phyloP scores from a whole-genome alignment of 2,329 filamentous ascomycete genomes.

The Aspergillus sp. region DNA sequence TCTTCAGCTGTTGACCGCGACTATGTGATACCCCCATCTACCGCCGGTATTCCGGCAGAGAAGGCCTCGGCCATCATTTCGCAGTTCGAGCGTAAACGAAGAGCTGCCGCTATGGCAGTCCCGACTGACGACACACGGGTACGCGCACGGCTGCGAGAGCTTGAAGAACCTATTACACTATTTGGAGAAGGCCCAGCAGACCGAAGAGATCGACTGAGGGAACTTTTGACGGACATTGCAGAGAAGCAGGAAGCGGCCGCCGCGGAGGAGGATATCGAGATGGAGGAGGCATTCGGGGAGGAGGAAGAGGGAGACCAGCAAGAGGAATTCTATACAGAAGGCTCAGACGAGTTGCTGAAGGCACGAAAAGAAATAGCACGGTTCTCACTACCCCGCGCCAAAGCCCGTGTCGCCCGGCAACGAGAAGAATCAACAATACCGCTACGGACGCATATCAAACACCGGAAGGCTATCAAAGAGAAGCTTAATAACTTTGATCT shows the following conservation, averaged over 20 bases:
- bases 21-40: constrained; percentile 71
- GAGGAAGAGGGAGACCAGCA: constrained; percentile 70
- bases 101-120: constrained; percentile 84
- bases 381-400: constrained; percentile 81
- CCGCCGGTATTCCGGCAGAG: constrained; percentile 69
- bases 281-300: constrained; percentile 50
- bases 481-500: constrained; percentile 79
- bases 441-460: constrained; percentile 85
- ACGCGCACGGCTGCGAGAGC: constrained; percentile 73
- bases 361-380: constrained; percentile 76
- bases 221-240: constrained; percentile 71
- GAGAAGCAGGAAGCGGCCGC: constrained; percentile 57
- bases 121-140: constrained; percentile 92
- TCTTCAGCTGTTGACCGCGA: constrained; percentile 69
- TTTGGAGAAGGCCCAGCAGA: constrained; percentile 90
- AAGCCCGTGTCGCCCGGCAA: constrained; percentile 72
- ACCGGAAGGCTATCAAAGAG: constrained; percentile 86
- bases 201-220: constrained; percentile 80
- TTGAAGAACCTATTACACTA: constrained; percentile 90
- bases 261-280: constrained; percentile 52
- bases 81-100: constrained; percentile 88
- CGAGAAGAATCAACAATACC: constrained; percentile 79
- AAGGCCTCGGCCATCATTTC: constrained; percentile 81
- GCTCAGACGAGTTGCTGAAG: constrained; percentile 69
- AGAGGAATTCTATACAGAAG: constrained; percentile 94